Evolutionary conservation across 805 yeast species (phyloP).

Genomic region (Saccharomyces mikatae): DNA sequence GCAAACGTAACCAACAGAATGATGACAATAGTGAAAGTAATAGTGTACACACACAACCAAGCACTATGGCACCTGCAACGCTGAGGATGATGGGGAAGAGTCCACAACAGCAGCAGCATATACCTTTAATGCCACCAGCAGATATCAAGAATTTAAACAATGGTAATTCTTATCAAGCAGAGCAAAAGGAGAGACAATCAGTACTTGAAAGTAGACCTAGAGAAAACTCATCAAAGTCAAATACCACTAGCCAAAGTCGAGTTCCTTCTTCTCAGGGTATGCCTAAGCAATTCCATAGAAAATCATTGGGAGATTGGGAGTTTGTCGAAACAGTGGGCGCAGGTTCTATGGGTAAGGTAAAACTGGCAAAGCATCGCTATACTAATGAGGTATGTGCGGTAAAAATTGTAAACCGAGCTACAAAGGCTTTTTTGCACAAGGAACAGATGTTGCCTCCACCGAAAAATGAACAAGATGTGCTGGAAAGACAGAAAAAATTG

Average conservation of each 20-base stretch:
- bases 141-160: constrained; percentile 10
- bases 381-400: constrained; percentile 85
- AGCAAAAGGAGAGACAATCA: neutral
- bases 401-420: constrained; percentile 87
- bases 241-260: constrained; percentile 7
- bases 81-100: constrained; percentile 29
- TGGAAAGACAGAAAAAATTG: constrained; percentile 58
- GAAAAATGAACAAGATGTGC: constrained; percentile 45
- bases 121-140: constrained; percentile 20
- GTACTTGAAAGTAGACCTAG: constrained; percentile 8
- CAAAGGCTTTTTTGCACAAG: constrained; percentile 62
- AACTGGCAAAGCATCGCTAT: constrained; percentile 76
- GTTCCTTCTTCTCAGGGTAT: neutral
- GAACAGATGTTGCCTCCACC: constrained; percentile 66
- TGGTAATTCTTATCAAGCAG: neutral
- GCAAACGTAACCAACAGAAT: constrained; percentile 6
- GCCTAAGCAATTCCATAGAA: constrained; percentile 56
- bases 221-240: constrained; percentile 11
- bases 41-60: constrained; percentile 5
- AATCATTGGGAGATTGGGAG: constrained; percentile 94
- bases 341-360: constrained; percentile 98
- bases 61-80: constrained; percentile 27
- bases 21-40: neutral
- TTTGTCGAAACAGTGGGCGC: constrained; percentile 93
- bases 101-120: constrained; percentile 8